phyloP scores from a whole-genome alignment of 1,139 yeast genomes.

The Diutina neorugosa region DNA sequence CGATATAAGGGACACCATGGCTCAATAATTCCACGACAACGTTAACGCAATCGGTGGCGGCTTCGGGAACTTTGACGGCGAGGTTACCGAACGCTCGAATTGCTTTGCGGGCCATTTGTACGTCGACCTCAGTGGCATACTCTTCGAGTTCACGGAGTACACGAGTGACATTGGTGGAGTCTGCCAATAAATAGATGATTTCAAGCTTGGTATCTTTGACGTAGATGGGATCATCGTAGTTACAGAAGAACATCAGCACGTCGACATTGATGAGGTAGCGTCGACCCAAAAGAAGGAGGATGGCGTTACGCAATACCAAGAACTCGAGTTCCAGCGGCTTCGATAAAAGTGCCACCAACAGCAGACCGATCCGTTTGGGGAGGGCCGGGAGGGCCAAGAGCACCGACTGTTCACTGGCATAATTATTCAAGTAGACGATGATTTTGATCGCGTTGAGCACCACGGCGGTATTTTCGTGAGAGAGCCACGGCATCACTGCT shows the following conservation, averaged over 20 bases:
- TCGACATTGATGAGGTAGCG: slow-evolving; percentile 53
- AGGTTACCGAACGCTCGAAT: slow-evolving; percentile 83
- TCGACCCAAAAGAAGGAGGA: slow-evolving; percentile 56
- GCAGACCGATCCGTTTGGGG: slow-evolving; percentile 54
- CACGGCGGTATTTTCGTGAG: slow-evolving; percentile 74
- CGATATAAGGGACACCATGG: slow-evolving; percentile 60
- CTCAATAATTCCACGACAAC: slow-evolving; percentile 48
- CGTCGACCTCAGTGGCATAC: slow-evolving; percentile 78
- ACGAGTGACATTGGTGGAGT: slow-evolving; percentile 43
- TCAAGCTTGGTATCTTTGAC: slow-evolving; percentile 87
- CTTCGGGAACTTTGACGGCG: slow-evolving; percentile 55
- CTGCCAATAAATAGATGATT: slow-evolving; percentile 69
- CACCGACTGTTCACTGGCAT: slow-evolving; percentile 28
- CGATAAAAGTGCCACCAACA: slow-evolving; percentile 58
- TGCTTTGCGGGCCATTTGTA: slow-evolving; percentile 77
- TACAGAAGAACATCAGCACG: slow-evolving; percentile 69
- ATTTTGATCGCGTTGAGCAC: slow-evolving; percentile 67
- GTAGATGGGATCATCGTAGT: slow-evolving; percentile 75
- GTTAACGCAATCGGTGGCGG: slow-evolving; percentile 52
- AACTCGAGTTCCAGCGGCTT: slow-evolving; percentile 83
- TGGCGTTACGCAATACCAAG: slow-evolving; percentile 69
- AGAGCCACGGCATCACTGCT: slow-evolving; percentile 58
- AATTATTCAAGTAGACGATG: slow-evolving; percentile 62
- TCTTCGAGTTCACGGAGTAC: slow-evolving; percentile 72
- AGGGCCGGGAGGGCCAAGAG: slow-evolving; percentile 27